Base-by-base conservation (phyloP, 129 eudicot species). In the Flaveria ramosissima region DNA sequence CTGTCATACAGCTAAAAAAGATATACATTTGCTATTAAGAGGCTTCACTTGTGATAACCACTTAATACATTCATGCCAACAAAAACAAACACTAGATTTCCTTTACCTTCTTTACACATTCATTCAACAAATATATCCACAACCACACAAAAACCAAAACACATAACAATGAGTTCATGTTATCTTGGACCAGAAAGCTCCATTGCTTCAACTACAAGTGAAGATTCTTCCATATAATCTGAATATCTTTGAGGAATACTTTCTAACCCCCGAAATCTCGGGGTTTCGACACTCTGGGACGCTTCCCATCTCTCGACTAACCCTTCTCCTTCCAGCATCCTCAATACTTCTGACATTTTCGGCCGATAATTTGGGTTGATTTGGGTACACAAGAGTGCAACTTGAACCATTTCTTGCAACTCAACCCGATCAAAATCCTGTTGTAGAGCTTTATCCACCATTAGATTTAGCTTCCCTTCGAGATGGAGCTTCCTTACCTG, bases 171-270 rank as follows among this genome's bases (percentile, higher is more conserved):
- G 3, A 66, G 0, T 74, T 66, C 12, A 80, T 71, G 88, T 91
- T 89, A 94, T 76, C 98, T 77, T 7, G 98, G 98, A 41, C 98
- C 98, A 9, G 98, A 94, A 57, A 94, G 98, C 77, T 94, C 98
- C 90, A 91, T 91, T 46, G 93, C 97, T 82, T 91, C 97, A 39
- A 83, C 88, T 46, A 94, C 97, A 47, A 89, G 88, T 2, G 97
- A 91, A 14, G 98, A 85, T 46, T 94, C 98, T 81, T 91, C 97
- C 23, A 94, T 89, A 51, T 56, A 91, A 79, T 94, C 97, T 8
- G 96, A 85, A 45, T 94, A 94, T 81, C 93, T 87, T 70, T 89
- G 93, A 68, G 89, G 86, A 15, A 82, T 81, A 46, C 82, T 69
- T 50, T 84, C 90, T 15, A 68, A 77, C 39, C 88, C 55, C 32